Conservation (phyloP, 2,329 filamentous ascomycete species). For the Calonectria honghensis region DNA sequence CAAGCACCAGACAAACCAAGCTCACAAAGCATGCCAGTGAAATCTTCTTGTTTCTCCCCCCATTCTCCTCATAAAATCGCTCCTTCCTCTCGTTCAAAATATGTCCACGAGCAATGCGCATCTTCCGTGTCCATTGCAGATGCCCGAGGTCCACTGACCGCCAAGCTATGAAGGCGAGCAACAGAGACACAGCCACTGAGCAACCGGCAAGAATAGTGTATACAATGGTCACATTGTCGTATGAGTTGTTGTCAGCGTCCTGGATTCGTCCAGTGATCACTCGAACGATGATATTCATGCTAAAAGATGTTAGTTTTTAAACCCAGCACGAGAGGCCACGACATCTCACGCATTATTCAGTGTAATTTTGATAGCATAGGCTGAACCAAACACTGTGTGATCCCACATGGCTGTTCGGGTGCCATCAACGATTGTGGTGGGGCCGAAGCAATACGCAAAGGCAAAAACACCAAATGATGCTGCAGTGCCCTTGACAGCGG, state of each 20-base stretch:
- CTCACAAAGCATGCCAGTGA: slow-evolving; percentile 64
- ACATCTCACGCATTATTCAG: slow-evolving; percentile 69
- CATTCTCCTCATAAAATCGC: slow-evolving; percentile 60
- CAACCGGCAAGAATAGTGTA: not conserved
- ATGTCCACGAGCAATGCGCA: slow-evolving; percentile 66
- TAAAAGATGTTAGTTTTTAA: not conserved
- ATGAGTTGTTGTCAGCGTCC: slow-evolving; percentile 15
- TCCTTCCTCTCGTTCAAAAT: slow-evolving; percentile 64
- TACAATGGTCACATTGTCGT: not conserved
- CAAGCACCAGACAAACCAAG: slow-evolving; percentile 67
- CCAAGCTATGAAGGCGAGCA: slow-evolving; percentile 1
- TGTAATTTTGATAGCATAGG: slow-evolving; percentile 75
- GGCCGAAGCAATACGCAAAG: slow-evolving; percentile 71
- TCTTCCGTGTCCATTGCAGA: slow-evolving; percentile 74
- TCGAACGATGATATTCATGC: slow-evolving; percentile 17
- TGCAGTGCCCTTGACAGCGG: slow-evolving; percentile 69
- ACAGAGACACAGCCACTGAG: slow-evolving; percentile 1
- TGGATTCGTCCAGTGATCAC: slow-evolving; percentile 13
- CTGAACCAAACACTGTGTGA: slow-evolving; percentile 74
- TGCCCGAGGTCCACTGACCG: slow-evolving; percentile 62
- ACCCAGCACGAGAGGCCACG: not conserved
- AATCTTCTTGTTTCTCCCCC: slow-evolving; percentile 61
- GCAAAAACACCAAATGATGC: slow-evolving; percentile 76
- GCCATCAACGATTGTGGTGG: slow-evolving; percentile 75
- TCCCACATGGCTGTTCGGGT: slow-evolving; percentile 76